Base-by-base conservation (phyloP, 805 yeast genomes). In the Candida oleophila region DNA sequence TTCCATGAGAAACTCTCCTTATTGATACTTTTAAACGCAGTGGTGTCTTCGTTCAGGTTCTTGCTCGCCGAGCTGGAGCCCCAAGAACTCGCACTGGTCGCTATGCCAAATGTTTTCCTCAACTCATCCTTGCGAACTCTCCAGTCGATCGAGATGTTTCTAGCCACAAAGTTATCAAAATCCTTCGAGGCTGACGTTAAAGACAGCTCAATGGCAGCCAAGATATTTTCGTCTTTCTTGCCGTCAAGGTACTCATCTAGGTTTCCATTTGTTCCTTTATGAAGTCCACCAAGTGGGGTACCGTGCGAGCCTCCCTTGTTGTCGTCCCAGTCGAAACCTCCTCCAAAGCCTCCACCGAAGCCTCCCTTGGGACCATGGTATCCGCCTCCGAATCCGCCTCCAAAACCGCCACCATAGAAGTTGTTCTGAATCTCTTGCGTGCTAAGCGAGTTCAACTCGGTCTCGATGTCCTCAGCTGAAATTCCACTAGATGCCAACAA, bases 401-500 rank as follows among this genome's bases (percentile, higher is more conserved):
- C 37, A 19, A 32, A 32, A 8, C 37, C 43, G 22, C 37, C 37
- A 15, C 42, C 48, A 33, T 42, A 52, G 50, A 39, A 21, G 36
- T 46, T 37, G 43, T 43, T 19, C 48, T 42, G 3, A 51, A 42
- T 9, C 65, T 54, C 43, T 65, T 73, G 32, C 60, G 52, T 60
- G 48, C 48, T 51, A 20, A 42, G 34, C 12, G 39, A 15, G 46
- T 75, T 73, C 47, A 85, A 65, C 42, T 82, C 84, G 28, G 66
- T 67, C 53, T 87, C 90, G 35, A 91, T 82, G 47, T 89, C 94
- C 55, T 89, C 96, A 43, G 92, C 84, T 37, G 88, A 82, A 44
- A 90, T 78, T 1, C 97, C 97, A 58, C 92, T 85, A 1, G 91
- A 87, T 4, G 97, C 96, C 38, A 92, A 71, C 35, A 94, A 69